Conservation (phyloP, 2,329 filamentous ascomycete genomes). For the Arthrocladium fulminans region DNA sequence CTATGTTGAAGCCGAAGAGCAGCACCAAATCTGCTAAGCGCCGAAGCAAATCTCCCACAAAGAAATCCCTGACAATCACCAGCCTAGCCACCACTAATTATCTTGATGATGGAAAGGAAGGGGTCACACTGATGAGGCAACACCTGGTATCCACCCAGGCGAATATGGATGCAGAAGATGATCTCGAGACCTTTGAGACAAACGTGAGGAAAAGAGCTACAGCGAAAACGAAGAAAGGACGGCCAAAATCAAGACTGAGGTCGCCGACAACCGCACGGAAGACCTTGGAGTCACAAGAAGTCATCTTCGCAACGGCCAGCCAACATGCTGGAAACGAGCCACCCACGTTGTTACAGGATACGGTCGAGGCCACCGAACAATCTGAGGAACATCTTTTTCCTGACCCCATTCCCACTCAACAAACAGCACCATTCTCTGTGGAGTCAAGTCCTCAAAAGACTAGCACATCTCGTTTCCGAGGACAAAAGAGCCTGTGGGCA, state of each 20-base stretch:
- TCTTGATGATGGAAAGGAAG: conserved; percentile 30
- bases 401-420: conserved; percentile 13
- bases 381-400: conserved; percentile 39
- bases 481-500: conserved; percentile 52
- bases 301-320: conserved; percentile 79
- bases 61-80: conserved; percentile 69
- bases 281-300: conserved; percentile 60
- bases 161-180: conserved; percentile 16
- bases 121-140: conserved; percentile 34
- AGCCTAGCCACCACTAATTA: conserved; percentile 68
- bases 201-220: conserved; percentile 15
- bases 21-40: not conserved
- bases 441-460: conserved; percentile 24
- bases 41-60: conserved; percentile 51
- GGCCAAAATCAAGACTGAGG: conserved; percentile 44
- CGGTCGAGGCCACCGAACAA: conserved; percentile 53
- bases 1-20: not conserved
- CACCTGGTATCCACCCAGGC: conserved; percentile 36
- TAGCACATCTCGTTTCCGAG: conserved; percentile 28
- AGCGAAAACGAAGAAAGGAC: conserved; percentile 22
- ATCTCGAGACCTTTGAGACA: conserved; percentile 23
- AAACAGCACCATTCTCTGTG: conserved; percentile 15
- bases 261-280: conserved; percentile 61
- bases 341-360: conserved; percentile 53
- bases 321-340: conserved; percentile 68